Evolutionary conservation across 1,284 basidiomycete genomes (phyloP).

Genomic region (Meripilus lineatus): DNA sequence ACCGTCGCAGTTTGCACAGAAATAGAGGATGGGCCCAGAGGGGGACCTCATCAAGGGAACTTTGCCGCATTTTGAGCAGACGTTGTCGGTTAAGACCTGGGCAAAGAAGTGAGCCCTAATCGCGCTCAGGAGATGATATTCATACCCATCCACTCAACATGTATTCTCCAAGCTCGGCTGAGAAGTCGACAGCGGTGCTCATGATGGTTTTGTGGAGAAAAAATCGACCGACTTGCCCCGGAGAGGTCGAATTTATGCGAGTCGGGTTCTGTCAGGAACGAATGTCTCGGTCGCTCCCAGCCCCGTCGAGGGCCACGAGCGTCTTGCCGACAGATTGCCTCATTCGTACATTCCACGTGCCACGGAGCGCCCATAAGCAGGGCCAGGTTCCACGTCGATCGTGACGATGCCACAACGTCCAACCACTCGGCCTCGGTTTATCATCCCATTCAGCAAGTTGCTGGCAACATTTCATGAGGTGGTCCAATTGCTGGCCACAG

Average conservation of each 20-base stretch:
- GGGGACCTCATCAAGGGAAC: conserved; percentile 70
- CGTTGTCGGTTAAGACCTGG: conserved; percentile 62
- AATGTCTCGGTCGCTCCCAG: too few relatives aligned
- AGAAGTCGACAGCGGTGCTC: conserved; percentile 51
- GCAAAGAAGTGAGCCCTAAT: conserved; percentile 6
- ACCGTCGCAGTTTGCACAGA: conserved; percentile 61
- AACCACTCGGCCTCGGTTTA: not conserved
- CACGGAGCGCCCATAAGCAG: not conserved
- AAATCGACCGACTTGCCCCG: not conserved
- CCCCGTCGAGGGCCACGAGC: too few relatives aligned
- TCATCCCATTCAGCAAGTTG: not conserved
- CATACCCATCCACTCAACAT: conserved; percentile 77
- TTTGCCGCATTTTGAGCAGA: conserved; percentile 53
- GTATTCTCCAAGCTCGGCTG: conserved; percentile 58
- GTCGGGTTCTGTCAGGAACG: too few relatives aligned
- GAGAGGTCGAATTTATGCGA: not conserved
- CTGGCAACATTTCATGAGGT: conserved; percentile 50
- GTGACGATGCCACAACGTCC: not conserved
- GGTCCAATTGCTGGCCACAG: conserved; percentile 56
- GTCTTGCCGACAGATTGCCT: too few relatives aligned
- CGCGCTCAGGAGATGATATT: conserved; percentile 66
- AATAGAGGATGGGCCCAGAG: conserved; percentile 30
- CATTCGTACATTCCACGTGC: too few relatives aligned
- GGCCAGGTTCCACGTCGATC: not conserved
- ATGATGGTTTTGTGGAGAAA: conserved; percentile 27